Percentiles rank a stretch among this genome's conserved stretches.
Evolutionary conservation across 805 yeast genomes (phyloP).

Genomic region (Lipomyces chichibuensis): DNA sequence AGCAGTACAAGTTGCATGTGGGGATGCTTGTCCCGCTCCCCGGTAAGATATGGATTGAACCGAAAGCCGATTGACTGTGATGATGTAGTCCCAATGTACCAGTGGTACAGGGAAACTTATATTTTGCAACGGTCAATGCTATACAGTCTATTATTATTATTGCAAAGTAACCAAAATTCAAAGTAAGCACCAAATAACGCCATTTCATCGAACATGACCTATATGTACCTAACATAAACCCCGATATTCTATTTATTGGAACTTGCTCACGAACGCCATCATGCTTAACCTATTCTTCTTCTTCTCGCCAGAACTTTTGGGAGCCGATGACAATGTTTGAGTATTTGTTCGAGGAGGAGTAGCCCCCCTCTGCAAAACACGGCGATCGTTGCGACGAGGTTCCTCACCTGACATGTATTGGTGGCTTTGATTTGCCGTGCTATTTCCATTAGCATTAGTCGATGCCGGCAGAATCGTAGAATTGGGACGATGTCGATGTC

Average conservation of each 20-base stretch:
- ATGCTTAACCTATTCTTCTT: conserved; percentile 4
- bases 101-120: not conserved
- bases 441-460: not conserved
- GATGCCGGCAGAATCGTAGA: not conserved
- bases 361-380: not conserved
- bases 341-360: not conserved
- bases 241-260: not conserved
- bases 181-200: not conserved
- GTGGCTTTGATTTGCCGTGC: not conserved
- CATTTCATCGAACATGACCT: not conserved
- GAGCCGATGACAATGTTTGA: not conserved
- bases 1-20: conserved; percentile 13
- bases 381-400: not conserved
- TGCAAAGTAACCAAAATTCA: not conserved
- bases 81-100: not conserved
- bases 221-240: not conserved
- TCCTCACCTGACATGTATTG: not conserved
- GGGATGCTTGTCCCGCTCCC: conserved; percentile 16
- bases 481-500: not conserved
- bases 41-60: conserved; percentile 6
- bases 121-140: not conserved
- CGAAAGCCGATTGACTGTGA: not conserved
- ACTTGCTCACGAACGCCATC: not conserved
- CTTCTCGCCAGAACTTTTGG: not conserved
- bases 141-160: too few relatives aligned